Percentiles rank a stretch among this genome's conserved stretches.
phyloP scores from a whole-genome alignment of 768 basidiomycete species.

The Suillus clintonianus region DNA sequence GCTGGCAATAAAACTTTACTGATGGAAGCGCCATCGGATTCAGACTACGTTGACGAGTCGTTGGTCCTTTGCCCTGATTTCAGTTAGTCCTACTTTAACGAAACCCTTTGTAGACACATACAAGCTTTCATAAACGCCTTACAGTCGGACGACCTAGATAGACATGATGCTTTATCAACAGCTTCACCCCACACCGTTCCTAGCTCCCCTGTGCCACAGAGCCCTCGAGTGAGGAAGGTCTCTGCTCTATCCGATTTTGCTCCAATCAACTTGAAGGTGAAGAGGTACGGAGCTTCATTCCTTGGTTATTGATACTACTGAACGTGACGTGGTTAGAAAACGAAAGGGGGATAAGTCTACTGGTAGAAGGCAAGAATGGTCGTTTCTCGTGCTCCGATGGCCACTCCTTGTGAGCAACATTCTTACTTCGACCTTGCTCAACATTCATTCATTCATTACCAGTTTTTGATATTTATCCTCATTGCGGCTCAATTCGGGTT shows the following conservation, averaged over 20 bases:
- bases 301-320: not conserved
- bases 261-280: conserved; percentile 84
- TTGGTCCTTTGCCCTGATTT: conserved; percentile 35
- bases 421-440: not conserved
- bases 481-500: conserved; percentile 83
- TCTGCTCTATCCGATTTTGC: conserved; percentile 87
- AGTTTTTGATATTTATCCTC: conserved; percentile 83
- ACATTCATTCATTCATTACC: conserved; percentile 5
- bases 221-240: conserved; percentile 70
- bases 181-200: conserved; percentile 24
- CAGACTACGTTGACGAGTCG: conserved; percentile 74
- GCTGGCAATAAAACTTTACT: conserved; percentile 12
- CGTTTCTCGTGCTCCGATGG: conserved; percentile 82
- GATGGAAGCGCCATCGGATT: conserved; percentile 17
- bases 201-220: conserved; percentile 25
- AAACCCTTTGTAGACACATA: conserved; percentile 50
- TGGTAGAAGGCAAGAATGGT: conserved; percentile 65
- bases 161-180: conserved; percentile 19
- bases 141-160: conserved; percentile 51
- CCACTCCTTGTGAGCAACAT: conserved; percentile 67
- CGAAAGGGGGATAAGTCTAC: conserved; percentile 33
- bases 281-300: conserved; percentile 46
- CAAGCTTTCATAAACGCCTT: conserved; percentile 79
- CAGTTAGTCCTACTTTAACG: conserved; percentile 4
- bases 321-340: conserved; percentile 28